Evolutionary conservation across 768 basidiomycete species (phyloP), one percentile per base, ranked within the genome.

Genomic region (Boletellus emodensis): DNA sequence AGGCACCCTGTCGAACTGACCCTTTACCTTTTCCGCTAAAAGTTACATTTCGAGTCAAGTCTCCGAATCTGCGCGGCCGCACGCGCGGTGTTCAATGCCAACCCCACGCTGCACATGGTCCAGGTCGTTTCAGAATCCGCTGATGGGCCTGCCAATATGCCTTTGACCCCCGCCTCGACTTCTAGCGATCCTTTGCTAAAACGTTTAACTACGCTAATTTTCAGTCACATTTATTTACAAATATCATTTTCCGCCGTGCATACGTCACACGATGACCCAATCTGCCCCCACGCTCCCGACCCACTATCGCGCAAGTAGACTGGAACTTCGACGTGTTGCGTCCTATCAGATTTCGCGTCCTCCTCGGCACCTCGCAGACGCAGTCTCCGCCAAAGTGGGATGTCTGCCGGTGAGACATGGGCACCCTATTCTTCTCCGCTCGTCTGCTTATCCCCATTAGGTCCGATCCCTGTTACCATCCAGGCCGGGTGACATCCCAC

Each of bases 151-250:
- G 20, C 20, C 20, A 46, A 48, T 35, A 15, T 15, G 0, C 32
- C 28, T 30, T 54, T 55, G 54, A 55, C 15, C 51, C 51, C 30
- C 30, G 30, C 30, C 11, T 30, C 58, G 56, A 54, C 44, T 34
- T 24, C 37, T 32, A 64, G 52, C 49, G 54, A 61, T 56, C 56
- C 26, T 37, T 49, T 64, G 59, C 46, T 45, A 57, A 66, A 65
- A 66, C 57, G 66, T 56, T 51, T 66, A 64, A 66, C 59, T 52
- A 68, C 51, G 55, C 49, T 68, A 66, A 68, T 61, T 66, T 49
- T 20, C 53, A 61, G 64, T 65, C 58, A 53, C 54, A 51, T 35
- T 55, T 58, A 63, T 63, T 38, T 52, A 58, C 40, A 40, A 42
- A 34, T 38, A 40, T 34, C 42, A 37, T 33, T 6, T 9, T 28